These are phyloP conservation scores for Syzygium aromaticum DNA, from an alignment of 345 rosid species.

Conservation along the genomic window DNA sequence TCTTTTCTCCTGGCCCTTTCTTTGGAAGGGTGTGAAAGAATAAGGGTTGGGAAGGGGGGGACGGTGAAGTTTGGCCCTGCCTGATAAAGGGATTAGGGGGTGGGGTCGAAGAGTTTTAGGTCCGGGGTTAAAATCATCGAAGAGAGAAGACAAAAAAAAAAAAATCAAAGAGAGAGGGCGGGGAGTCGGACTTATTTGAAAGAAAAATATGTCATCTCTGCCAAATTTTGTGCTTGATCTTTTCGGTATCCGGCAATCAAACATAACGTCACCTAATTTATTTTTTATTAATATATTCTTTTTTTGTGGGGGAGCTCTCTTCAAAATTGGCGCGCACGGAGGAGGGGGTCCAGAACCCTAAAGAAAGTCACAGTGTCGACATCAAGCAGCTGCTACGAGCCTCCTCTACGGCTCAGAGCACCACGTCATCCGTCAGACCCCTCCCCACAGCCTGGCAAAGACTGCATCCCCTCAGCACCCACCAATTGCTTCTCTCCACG, in stretches of 20 bases:
- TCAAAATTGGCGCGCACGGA: background rate
- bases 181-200: too few relatives aligned
- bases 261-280: background rate
- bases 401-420: background rate
- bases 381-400: background rate
- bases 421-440: slow-evolving; percentile 3
- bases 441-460: background rate
- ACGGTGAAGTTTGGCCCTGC: too few relatives aligned
- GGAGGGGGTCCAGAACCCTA: background rate
- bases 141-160: too few relatives aligned
- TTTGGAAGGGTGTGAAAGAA: too few relatives aligned
- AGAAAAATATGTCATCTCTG: background rate
- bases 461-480: background rate
- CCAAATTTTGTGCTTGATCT: background rate
- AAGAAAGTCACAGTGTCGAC: background rate
- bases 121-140: too few relatives aligned
- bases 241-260: background rate
- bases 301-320: background rate
- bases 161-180: too few relatives aligned
- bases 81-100: too few relatives aligned
- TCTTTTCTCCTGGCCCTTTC: background rate
- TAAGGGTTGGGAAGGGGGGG: too few relatives aligned
- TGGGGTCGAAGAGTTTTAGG: too few relatives aligned
- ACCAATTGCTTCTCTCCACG: slow-evolving; percentile 1
- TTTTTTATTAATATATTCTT: background rate